Evolutionary conservation across 305 asterid genomes (phyloP), one percentile per base, ranked within the genome.

Genomic region (Lippia alba): DNA sequence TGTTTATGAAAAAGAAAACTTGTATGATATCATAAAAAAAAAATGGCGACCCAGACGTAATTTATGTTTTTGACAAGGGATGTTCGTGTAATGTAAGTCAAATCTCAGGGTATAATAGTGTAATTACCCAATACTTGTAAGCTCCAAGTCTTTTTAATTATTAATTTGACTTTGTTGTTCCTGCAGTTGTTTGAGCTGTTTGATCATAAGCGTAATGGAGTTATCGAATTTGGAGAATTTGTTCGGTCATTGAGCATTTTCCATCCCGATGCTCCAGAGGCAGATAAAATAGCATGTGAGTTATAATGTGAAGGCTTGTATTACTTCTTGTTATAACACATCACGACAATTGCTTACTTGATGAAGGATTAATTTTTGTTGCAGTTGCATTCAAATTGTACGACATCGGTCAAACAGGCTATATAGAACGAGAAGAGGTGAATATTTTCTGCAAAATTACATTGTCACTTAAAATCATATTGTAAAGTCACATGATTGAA

Each of bases 191-290:
- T 91, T 73, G 87, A 88, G 77, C 77, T 83, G 81, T 89, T 91
- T 81, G 97, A 91, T 85, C 57, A 70, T 36, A 84, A 87, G 85
- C 67, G 16, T 11, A 83, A 83, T 20, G 97, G 97, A 72, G 93
- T 84, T 2, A 91, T 91, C 69, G 96, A 86, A 71, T 91, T 91
- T 54, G 95, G 87, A 55, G 96, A 82, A 72, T 91, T 91, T 34
- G 97, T 91, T 75, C 85, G 90, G 10, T 81, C 95, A 8, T 73
- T 91, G 70, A 89, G 79, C 83, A 59, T 89, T 72, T 91, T 91
- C 81, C 96, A 89, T 72, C 97, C 97, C 0, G 78, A 86, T 66
- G 75, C 97, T 70, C 88, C 92, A 64, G 78, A 61, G 44, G 78
- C 74, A 44, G 92, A 85, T 75, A 91, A 91, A 78, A 79, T 82